Evolutionary conservation across 2,329 filamentous ascomycete species (phyloP), one percentile per base, ranked within the genome.

Genomic region (Penicillium sumatraense): DNA sequence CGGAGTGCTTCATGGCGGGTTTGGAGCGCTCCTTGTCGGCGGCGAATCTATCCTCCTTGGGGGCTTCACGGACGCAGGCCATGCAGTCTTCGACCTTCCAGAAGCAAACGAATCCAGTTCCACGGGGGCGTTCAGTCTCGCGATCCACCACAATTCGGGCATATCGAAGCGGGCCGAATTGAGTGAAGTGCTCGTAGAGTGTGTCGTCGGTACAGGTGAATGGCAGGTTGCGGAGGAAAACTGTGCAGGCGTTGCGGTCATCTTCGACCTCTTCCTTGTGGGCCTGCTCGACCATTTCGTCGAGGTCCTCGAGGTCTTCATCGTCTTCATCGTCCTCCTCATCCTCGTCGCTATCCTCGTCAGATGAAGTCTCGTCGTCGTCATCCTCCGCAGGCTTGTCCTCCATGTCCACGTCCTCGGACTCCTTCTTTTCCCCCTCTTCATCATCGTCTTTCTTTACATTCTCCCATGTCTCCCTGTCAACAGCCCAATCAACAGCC

Each of bases 401-500:
- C 51, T 86, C 82, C 16, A 84, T 82, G 46, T 85, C 84, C 18
- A 86, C 75, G 52, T 87, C 56, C 21, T 67, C 62, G 2, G 62
- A 65, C 20, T 74, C 64, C 23, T 67, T 49, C 11, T 60, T 51
- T 8, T 65, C 59, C 27, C 63, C 59, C 24, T 58, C 35, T 14
- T 58, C 53, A 57, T 66, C 60, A 5, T 77, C 73, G 2, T 75
- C 73, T 51, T 86, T 81, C 35, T 80, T 78, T 60, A 86, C 80
- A 58, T 86, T 82, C 59, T 93, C 84, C 91, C 91, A 99, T 6
- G 88, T 86, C 38, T 88, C 83, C 78, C 96, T 96, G 57, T 97
- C 91, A 3, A 98, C 92, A 27, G 96, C 93, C 91, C 91, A 99
- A 76, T 99, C 95, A 6, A 99, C 95, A 24, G 93, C 95, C 57